Base-by-base conservation (phyloP, 768 basidiomycete genomes). In the Coprinellus micaceus region DNA sequence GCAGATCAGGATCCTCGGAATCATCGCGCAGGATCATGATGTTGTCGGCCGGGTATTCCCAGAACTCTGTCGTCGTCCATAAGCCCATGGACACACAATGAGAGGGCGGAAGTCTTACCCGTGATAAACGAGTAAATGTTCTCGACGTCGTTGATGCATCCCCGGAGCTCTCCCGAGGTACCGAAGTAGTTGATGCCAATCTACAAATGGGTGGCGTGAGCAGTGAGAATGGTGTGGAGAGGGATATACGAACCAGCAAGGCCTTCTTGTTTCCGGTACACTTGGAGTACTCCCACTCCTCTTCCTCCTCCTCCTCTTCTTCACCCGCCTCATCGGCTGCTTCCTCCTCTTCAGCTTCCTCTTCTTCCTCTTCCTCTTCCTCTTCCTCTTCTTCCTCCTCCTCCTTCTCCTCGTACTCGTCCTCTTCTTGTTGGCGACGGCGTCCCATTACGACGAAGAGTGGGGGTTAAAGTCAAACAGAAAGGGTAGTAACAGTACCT, bases 181-280 rank as follows among this genome's bases (percentile, higher is more conserved):
- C 89, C 87, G 21, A 77, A 67, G 66, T 98, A 98, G 69, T 93
- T 93, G 63, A 97, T 91, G 0, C 95, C 95, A 62, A 97, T 84
- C 92, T 93, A 36, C 9, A 49, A 24, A 10, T 60, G 10, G 37
- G 30, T 41, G 19, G 19, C 58, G 33, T 49, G 29, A 37, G 33
- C 21, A 30, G 26, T 40, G 24, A 22, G 11, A 21, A 46, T 29
- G 19, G 7, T 33, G 37, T n/a, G 10, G 10, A 19, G 29, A 29
- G 36, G 22, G 5, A 39, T 15, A 13, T 29, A 70, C 89, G 59
- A 69, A 94, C 91, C 56, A 88, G 89, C 10, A 98, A 77, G 0
- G 94, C 96, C 70, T 94, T 98, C 71, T 86, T 87, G 70, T 78
- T 84, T 29, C 94, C 91, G n/a, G 74, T 90, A 66, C 95, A 97